These are phyloP conservation scores for Triticum urartu DNA, from an alignment of 176 grass and related monocot species.

Conservation along the genomic window DNA sequence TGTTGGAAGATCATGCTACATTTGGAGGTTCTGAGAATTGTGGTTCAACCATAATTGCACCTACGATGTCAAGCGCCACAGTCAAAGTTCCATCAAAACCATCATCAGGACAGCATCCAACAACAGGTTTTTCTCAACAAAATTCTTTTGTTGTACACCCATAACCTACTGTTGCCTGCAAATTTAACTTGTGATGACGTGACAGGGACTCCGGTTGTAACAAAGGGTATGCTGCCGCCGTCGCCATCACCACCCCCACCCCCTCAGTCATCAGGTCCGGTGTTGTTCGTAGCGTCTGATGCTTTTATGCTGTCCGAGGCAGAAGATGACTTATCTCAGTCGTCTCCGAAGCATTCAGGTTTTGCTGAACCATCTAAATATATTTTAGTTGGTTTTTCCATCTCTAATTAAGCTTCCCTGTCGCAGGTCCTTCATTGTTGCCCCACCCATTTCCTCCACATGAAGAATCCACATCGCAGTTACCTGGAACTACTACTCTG, in stretches of 20 bases:
- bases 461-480: constrained; percentile 8
- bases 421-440: constrained; percentile 21
- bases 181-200: constrained; percentile 15
- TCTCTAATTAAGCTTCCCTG: constrained; percentile 29
- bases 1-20: constrained; percentile 65
- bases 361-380: neutral
- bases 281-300: neutral
- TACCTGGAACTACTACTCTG: constrained; percentile 26
- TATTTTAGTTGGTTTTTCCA: constrained; percentile 1
- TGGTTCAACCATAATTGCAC: constrained; percentile 32
- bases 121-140: constrained; percentile 31
- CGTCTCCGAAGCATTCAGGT: constrained; percentile 39
- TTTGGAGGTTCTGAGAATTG: constrained; percentile 29
- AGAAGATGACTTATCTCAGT: neutral
- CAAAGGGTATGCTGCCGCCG: neutral
- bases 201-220: constrained; percentile 26
- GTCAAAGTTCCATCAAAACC: constrained; percentile 30
- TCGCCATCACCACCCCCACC: neutral
- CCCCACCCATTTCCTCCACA: constrained; percentile 24
- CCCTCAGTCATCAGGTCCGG: neutral
- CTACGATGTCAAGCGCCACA: neutral
- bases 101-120: constrained; percentile 23
- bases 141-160: constrained; percentile 7
- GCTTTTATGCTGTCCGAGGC: constrained; percentile 12
- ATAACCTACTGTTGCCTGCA: constrained; percentile 27